Evolutionary conservation across 2,329 filamentous ascomycete genomes (phyloP).

Genomic region (Pestalotiopsis sp.): DNA sequence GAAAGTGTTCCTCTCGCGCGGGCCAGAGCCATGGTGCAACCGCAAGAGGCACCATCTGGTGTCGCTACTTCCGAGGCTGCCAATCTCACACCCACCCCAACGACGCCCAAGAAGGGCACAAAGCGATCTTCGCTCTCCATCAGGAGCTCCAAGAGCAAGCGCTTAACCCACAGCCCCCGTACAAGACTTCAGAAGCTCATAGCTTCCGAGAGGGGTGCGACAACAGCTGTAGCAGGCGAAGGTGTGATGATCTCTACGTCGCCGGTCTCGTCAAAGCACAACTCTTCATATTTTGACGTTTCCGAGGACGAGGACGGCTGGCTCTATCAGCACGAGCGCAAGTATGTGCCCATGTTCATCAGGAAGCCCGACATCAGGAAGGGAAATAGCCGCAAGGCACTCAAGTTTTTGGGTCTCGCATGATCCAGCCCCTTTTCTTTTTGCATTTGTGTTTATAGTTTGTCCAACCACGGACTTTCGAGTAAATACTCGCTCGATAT

Average conservation of each 20-base stretch:
- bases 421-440: slow-evolving; percentile 22
- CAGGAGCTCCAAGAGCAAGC: slow-evolving; percentile 26
- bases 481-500: not conserved
- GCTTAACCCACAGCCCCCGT: slow-evolving; percentile 33
- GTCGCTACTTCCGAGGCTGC: slow-evolving; percentile 16
- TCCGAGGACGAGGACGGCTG: slow-evolving; percentile 42
- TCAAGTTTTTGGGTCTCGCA: slow-evolving; percentile 55
- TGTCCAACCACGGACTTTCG: not conserved
- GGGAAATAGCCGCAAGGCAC: slow-evolving; percentile 51
- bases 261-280: not conserved
- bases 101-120: not conserved
- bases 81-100: not conserved
- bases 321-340: slow-evolving; percentile 50
- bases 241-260: not conserved
- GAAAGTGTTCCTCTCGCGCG: slow-evolving; percentile 24
- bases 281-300: slow-evolving; percentile 27
- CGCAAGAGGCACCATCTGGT: slow-evolving; percentile 10
- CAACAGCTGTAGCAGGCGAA: not conserved
- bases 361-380: slow-evolving; percentile 36
- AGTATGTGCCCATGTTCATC: slow-evolving; percentile 54
- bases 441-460: not conserved
- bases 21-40: slow-evolving; percentile 28
- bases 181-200: slow-evolving; percentile 30
- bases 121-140: slow-evolving; percentile 25
- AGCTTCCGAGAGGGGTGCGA: slow-evolving; percentile 17